phyloP scores from a whole-genome alignment of 352 stramenopile genomes.

The Phytopythium montanum region DNA sequence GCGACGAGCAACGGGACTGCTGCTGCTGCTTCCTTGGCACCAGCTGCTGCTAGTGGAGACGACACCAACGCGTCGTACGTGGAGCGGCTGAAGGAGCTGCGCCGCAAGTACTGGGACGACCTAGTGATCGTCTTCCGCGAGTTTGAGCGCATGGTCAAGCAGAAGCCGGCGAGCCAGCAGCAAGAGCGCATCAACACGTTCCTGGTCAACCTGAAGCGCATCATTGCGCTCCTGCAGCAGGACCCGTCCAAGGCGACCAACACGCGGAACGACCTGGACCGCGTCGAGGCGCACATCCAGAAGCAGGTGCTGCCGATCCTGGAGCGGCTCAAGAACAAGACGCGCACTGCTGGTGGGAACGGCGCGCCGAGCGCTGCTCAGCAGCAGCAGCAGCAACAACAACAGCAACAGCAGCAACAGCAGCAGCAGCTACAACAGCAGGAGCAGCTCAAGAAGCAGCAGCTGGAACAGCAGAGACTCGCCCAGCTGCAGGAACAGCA shows the following conservation, averaged over 20 bases:
- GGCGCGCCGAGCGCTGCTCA: slow-evolving; percentile 15
- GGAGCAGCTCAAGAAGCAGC: slow-evolving; percentile 66
- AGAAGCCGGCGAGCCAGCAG: slow-evolving; percentile 75
- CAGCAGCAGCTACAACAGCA: slow-evolving; percentile 51
- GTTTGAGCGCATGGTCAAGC: slow-evolving; percentile 83
- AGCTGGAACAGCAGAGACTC: slow-evolving; percentile 66
- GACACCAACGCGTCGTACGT: slow-evolving; percentile 47
- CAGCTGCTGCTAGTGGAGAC: slow-evolving; percentile 8
- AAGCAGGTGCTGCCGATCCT: slow-evolving; percentile 82
- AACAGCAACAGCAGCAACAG: slow-evolving; percentile 55
- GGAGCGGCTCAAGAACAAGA: slow-evolving; percentile 73
- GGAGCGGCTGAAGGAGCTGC: slow-evolving; percentile 71
- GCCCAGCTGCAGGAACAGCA: slow-evolving; percentile 67
- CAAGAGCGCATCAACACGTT: slow-evolving; percentile 83
- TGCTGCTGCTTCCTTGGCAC: slow-evolving; percentile 9
- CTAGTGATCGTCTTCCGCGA: slow-evolving; percentile 81
- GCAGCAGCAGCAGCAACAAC: slow-evolving; percentile 36
- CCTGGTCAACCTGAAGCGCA: slow-evolving; percentile 74
- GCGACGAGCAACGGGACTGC: slow-evolving; percentile 13
- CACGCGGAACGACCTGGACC: slow-evolving; percentile 77
- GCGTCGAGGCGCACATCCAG: slow-evolving; percentile 79
- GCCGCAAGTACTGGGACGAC: slow-evolving; percentile 81
- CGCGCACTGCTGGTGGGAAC: slow-evolving; percentile 21
- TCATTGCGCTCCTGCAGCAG: slow-evolving; percentile 77
- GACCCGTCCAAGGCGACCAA: slow-evolving; percentile 74